Evolutionary conservation across 495 filamentous ascomycete genomes (phyloP), one percentile per base, ranked within the genome.

Genomic region (Amphirosellinia nigrospora): DNA sequence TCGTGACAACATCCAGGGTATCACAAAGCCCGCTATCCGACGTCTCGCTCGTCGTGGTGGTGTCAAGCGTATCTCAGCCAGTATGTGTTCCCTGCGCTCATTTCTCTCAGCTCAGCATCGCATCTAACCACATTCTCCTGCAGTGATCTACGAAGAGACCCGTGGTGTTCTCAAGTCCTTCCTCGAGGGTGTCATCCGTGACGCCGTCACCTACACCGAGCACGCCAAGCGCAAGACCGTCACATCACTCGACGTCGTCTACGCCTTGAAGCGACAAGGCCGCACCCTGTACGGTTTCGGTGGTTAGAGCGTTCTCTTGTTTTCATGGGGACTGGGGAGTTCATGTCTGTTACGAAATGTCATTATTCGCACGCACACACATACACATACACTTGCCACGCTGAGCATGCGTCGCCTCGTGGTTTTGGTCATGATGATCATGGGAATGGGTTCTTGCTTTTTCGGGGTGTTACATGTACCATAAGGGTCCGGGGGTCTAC

Each of bases 21-120:
- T 99, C 85, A 99, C 96, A 83, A 99, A 99, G 93, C 96, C 96
- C 82, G 96, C 96, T 81, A 99, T 99, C 88, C 94, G 96, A 82
- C 96, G 96, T 96, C 96, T 99, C 83, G 96, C 96, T 70, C 94
- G 94, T 83, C 94, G 94, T 93, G 94, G 94, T 86, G 94, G 94
- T 94, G 94, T 98, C 88, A 98, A 99, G 93, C 96, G 96, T 98
- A 99, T 99, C 87, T 98, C 96, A 80, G 92, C 92, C 83, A 94
- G 89, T 92, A 89, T 75, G 89, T 87, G 11, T 16, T 60, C 34
- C 46, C 32, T 26, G 8, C 43, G 5, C 15, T 28, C 7, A 53
- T 38, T 23, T 59, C 36, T 32, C 66, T 11, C 28, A 43, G 4
- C 9, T 46, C 43, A 28, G 59, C 46, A 68, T n/a, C 10, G 32